A percentile compares a stretch with the other conserved stretches of the same genome.
Evolutionary conservation across 805 yeast genomes (phyloP).

Genomic region (Metschnikowia hibisci): DNA sequence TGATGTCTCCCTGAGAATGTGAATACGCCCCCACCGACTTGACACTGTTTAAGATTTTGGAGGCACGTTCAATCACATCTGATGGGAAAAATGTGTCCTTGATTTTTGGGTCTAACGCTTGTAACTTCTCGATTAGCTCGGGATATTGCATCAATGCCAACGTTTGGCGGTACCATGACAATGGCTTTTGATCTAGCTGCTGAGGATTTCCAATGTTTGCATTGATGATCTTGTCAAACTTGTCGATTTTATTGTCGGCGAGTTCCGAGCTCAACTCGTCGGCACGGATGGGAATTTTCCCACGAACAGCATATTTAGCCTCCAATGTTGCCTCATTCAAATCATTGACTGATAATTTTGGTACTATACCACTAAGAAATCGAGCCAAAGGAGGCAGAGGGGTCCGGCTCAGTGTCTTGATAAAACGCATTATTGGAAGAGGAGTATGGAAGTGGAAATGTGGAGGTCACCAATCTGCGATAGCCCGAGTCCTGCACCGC

Average conservation of each 20-base stretch:
- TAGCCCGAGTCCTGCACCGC: constrained; percentile 2
- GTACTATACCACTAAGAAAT: constrained; percentile 9
- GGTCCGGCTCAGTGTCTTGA: background rate
- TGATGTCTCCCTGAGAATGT: constrained; percentile 80
- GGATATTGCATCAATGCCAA: constrained; percentile 86
- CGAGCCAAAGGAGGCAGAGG: background rate
- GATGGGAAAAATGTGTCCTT: constrained; percentile 41
- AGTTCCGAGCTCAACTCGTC: constrained; percentile 70
- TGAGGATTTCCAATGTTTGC: constrained; percentile 99
- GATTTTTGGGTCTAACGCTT: constrained; percentile 22
- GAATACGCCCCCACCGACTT: constrained; percentile 96
- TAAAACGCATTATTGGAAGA: background rate
- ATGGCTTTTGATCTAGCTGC: constrained; percentile 89
- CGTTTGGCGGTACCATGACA: constrained; percentile 93
- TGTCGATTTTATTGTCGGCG: constrained; percentile 49
- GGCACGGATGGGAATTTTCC: constrained; percentile 88
- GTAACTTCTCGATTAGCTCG: constrained; percentile 40
- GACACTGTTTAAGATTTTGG: constrained; percentile 50
- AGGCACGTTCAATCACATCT: constrained; percentile 77
- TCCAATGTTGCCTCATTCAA: constrained; percentile 70
- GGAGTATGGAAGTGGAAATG: background rate
- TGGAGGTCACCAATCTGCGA: background rate
- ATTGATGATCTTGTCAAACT: constrained; percentile 73
- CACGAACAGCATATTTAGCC: constrained; percentile 96
- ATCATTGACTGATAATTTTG: constrained; percentile 32